Evolutionary conservation across 768 basidiomycete species (phyloP).

Genomic region (Suillus plorans): DNA sequence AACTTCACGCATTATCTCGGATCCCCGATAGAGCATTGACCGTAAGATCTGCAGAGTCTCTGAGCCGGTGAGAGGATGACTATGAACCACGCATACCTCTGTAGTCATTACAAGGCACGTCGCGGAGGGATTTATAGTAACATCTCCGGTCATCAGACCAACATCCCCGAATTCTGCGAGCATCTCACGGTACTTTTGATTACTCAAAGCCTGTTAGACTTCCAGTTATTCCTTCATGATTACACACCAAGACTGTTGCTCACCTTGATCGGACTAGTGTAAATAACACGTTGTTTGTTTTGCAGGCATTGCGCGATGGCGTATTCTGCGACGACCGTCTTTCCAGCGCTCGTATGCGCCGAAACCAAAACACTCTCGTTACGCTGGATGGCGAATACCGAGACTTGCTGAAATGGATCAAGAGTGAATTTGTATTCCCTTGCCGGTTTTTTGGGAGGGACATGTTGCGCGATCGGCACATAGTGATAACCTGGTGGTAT

Average conservation of each 20-base stretch:
- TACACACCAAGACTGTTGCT: slow-evolving; percentile 30
- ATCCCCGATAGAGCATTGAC: slow-evolving; percentile 98
- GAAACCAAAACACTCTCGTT: slow-evolving; percentile 98
- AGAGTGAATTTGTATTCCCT: slow-evolving; percentile 94
- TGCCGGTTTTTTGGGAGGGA: slow-evolving; percentile 88
- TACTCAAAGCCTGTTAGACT: slow-evolving; percentile 80
- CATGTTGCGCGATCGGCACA: slow-evolving; percentile 84
- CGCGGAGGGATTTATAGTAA: slow-evolving; percentile 96
- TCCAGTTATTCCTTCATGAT: slow-evolving; percentile 18
- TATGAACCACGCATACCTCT: slow-evolving; percentile 54
- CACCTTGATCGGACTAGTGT: slow-evolving; percentile 99
- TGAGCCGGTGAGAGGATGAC: not conserved
- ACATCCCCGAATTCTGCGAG: slow-evolving; percentile 96
- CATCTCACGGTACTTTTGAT: slow-evolving; percentile 99
- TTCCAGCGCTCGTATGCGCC: slow-evolving; percentile 98
- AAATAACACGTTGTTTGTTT: slow-evolving; percentile 94
- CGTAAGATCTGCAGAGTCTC: slow-evolving; percentile 74
- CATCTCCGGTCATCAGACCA: slow-evolving; percentile 98
- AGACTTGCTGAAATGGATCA: slow-evolving; percentile 96
- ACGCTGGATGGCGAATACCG: slow-evolving; percentile 91
- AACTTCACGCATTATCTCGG: slow-evolving; percentile 99
- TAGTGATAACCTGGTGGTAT: slow-evolving; percentile 92
- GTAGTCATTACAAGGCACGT: slow-evolving; percentile 99
- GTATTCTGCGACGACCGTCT: slow-evolving; percentile 99
- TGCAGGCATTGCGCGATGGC: slow-evolving; percentile 96